A percentile compares a stretch with the other conserved stretches of the same genome.
Conservation (phyloP, 2,329 filamentous ascomycete species). For the Hymenoscyphus albidus region DNA sequence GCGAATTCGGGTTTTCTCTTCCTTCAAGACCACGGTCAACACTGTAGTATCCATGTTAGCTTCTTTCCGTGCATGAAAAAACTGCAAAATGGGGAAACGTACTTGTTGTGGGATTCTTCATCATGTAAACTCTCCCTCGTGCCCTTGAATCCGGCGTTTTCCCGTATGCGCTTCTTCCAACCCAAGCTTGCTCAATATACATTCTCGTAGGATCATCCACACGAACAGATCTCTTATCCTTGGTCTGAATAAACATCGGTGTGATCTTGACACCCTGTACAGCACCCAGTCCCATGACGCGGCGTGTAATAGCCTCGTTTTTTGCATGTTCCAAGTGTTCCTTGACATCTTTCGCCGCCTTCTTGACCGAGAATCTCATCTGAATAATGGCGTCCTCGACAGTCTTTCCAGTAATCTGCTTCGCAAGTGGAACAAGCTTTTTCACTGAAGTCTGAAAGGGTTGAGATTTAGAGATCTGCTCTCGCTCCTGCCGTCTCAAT, state of each 20-base stretch:
- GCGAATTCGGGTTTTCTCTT: constrained; percentile 84
- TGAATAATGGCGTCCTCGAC: constrained; percentile 89
- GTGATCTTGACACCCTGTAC: constrained; percentile 34
- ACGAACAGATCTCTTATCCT: constrained; percentile 68
- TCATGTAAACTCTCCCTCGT: constrained; percentile 63
- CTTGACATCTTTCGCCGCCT: constrained; percentile 74
- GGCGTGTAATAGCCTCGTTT: constrained; percentile 72
- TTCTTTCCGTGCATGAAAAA: background rate
- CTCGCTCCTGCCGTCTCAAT: constrained; percentile 61
- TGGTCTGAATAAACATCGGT: constrained; percentile 62
- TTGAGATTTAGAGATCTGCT: constrained; percentile 58
- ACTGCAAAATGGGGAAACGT: constrained; percentile 38
- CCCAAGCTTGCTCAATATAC: constrained; percentile 92
- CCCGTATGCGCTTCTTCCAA: constrained; percentile 66
- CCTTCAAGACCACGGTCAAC: constrained; percentile 80
- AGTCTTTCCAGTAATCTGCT: constrained; percentile 90
- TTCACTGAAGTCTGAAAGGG: constrained; percentile 82
- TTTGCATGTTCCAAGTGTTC: constrained; percentile 77
- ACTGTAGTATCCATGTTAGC: constrained; percentile 43
- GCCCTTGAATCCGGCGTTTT: constrained; percentile 67
- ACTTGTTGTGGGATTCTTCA: constrained; percentile 73
- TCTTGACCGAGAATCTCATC: constrained; percentile 95
- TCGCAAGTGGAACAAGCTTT: constrained; percentile 81
- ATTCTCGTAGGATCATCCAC: constrained; percentile 74
- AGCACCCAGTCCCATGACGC: constrained; percentile 74